phyloP scores from a whole-genome alignment of 176 grass and related monocot species.

The Tillandsia fasciculata region DNA sequence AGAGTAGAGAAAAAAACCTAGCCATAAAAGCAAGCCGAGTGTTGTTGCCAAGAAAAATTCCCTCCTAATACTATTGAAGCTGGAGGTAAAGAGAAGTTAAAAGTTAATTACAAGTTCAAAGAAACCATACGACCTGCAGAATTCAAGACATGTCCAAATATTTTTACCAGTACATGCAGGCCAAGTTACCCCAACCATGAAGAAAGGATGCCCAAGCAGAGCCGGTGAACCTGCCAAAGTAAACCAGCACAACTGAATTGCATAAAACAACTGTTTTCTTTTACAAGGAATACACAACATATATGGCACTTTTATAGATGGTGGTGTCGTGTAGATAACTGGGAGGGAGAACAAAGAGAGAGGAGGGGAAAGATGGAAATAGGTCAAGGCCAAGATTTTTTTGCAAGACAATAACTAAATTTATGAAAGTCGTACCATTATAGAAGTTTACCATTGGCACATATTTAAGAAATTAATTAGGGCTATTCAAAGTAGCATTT shows the following conservation, averaged over 20 bases:
- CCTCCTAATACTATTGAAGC: conserved; percentile 70
- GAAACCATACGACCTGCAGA: background rate
- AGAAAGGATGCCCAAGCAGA: conserved; percentile 74
- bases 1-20: conserved; percentile 44
- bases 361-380: too few species aligned
- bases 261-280: background rate
- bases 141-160: background rate
- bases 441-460: too few species aligned
- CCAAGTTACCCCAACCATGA: conserved; percentile 90
- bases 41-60: conserved; percentile 81
- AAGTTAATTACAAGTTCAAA: conserved; percentile 10
- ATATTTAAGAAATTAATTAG: too few species aligned
- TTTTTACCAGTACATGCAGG: conserved; percentile 84
- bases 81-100: conserved; percentile 21
- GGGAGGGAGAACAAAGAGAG: too few species aligned
- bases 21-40: conserved; percentile 50
- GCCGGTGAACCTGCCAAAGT: conserved; percentile 76
- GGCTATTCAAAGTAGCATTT: conserved; percentile 5
- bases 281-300: background rate
- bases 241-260: conserved; percentile 15
- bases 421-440: too few species aligned
- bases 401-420: too few species aligned
- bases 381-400: too few species aligned
- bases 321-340: too few species aligned
- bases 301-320: background rate